A percentile compares a stretch with the other conserved stretches of the same genome.
Conservation (phyloP, 1,284 basidiomycete species). For the Apiotrichum gamsii region DNA sequence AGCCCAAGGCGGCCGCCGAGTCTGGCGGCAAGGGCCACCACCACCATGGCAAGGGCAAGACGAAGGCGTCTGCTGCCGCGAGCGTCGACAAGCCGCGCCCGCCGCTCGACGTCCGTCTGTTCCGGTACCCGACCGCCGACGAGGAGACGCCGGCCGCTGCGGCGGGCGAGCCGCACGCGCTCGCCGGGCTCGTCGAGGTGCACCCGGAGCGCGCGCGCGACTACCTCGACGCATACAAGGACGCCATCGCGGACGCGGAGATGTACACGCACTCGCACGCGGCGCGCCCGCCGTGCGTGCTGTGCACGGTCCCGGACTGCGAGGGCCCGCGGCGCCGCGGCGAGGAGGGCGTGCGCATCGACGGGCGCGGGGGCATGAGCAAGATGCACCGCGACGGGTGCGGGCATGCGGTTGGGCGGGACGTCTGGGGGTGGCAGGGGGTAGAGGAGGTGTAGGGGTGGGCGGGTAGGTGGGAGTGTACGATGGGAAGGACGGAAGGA, state of each 20-base stretch:
- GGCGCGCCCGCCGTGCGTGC: slow-evolving; percentile 28
- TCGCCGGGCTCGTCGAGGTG: slow-evolving; percentile 33
- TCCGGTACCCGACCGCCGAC: slow-evolving; percentile 33
- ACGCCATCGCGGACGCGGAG: slow-evolving; percentile 31
- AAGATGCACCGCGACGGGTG: slow-evolving; percentile 39
- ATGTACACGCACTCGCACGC: slow-evolving; percentile 28
- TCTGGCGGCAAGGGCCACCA: slow-evolving; percentile 11
- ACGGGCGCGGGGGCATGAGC: slow-evolving; percentile 41
- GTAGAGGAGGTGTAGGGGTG: too few species aligned
- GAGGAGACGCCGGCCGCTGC: slow-evolving; percentile 18
- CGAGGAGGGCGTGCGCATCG: slow-evolving; percentile 42
- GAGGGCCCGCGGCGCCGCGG: slow-evolving; percentile 42
- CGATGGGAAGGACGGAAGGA: too few species aligned
- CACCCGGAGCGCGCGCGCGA: slow-evolving; percentile 15
- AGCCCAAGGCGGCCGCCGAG: background rate
- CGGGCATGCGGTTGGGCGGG: slow-evolving; percentile 42
- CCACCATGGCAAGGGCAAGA: slow-evolving; percentile 34
- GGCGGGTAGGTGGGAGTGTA: too few species aligned
- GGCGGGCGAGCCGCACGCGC: slow-evolving; percentile 25
- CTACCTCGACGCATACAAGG: slow-evolving; percentile 31
- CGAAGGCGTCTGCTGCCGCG: slow-evolving; percentile 9
- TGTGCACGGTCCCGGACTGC: slow-evolving; percentile 45
- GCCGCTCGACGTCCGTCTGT: slow-evolving; percentile 39
- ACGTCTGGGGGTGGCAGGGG: slow-evolving; percentile 41
- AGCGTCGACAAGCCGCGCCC: slow-evolving; percentile 28